These are phyloP conservation scores for Biancaea sappan DNA, from an alignment of 306 rosid genomes.

Conservation along the genomic window DNA sequence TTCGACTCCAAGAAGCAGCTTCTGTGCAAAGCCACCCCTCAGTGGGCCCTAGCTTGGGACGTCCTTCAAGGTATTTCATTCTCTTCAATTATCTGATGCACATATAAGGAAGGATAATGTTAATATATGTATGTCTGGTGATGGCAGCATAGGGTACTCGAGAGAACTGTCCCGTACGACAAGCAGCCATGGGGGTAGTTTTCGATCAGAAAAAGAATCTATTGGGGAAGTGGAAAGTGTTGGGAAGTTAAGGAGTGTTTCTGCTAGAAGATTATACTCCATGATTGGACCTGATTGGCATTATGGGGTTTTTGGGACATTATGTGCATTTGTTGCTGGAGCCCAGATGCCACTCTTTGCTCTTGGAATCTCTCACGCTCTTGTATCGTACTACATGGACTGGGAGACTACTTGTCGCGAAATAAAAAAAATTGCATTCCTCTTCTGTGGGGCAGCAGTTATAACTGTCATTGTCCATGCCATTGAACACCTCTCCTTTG, in stretches of 20 bases:
- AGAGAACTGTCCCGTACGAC: constrained; percentile 62
- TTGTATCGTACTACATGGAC: constrained; percentile 85
- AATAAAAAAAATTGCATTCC: constrained; percentile 66
- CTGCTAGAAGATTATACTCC: constrained; percentile 65
- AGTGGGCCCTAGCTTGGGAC: constrained; percentile 42
- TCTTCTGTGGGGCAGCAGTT: constrained; percentile 72
- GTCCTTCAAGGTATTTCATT: constrained; percentile 61
- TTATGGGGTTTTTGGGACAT: constrained; percentile 71
- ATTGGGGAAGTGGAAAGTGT: constrained; percentile 43
- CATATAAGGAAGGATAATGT: no score
- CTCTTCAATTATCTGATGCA: neutral
- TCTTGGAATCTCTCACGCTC: constrained; percentile 92
- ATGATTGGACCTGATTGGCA: constrained; percentile 86
- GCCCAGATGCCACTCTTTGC: constrained; percentile 95
- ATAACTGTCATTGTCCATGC: constrained; percentile 68
- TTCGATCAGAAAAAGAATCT: constrained; percentile 83
- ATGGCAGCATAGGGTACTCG: constrained; percentile 53
- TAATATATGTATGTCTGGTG: neutral
- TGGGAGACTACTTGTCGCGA: constrained; percentile 79
- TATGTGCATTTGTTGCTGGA: constrained; percentile 80
- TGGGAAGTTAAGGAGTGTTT: constrained; percentile 45
- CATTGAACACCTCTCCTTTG: constrained; percentile 76
- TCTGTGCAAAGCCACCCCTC: constrained; percentile 57
- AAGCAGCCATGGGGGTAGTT: constrained; percentile 78
- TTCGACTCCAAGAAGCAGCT: constrained; percentile 61